A percentile compares a stretch with the other conserved stretches of the same genome.
phyloP scores from a whole-genome alignment of 176 grass and related monocot species.

The Avena sativa region DNA sequence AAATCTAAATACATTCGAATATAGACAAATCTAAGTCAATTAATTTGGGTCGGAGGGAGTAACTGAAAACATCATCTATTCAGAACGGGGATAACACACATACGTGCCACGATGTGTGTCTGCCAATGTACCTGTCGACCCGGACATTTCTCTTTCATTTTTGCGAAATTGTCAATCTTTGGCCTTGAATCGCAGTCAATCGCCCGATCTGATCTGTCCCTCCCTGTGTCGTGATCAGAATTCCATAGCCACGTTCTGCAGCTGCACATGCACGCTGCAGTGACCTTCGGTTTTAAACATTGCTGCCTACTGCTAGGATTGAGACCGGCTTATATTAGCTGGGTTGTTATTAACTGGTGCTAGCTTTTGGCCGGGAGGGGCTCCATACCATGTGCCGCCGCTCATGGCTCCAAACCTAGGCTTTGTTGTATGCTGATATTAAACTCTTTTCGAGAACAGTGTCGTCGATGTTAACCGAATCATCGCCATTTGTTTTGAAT shows the following conservation, averaged over 20 bases:
- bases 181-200: background rate
- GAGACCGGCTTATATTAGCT: conserved; percentile 5
- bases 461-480: conserved; percentile 37
- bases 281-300: conserved; percentile 32
- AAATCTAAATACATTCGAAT: too few species aligned
- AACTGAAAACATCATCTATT: too few species aligned
- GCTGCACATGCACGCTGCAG: background rate
- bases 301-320: background rate
- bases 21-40: too few species aligned
- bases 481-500: background rate
- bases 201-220: conserved; percentile 15
- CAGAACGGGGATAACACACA: too few species aligned
- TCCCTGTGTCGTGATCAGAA: background rate
- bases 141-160: background rate
- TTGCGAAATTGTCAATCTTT: background rate
- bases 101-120: background rate
- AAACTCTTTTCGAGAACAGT: background rate
- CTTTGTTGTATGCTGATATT: conserved; percentile 10
- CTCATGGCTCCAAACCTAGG: conserved; percentile 43
- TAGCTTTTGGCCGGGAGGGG: conserved; percentile 51
- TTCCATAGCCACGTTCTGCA: background rate
- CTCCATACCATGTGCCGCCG: conserved; percentile 56
- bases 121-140: background rate
- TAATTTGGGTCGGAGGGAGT: too few species aligned
- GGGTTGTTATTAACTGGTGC: background rate